Percentiles rank a stretch among this genome's conserved stretches.
Evolutionary conservation across 1,284 basidiomycete genomes (phyloP).

Genomic region (Rhodotorula mucilaginosa): DNA sequence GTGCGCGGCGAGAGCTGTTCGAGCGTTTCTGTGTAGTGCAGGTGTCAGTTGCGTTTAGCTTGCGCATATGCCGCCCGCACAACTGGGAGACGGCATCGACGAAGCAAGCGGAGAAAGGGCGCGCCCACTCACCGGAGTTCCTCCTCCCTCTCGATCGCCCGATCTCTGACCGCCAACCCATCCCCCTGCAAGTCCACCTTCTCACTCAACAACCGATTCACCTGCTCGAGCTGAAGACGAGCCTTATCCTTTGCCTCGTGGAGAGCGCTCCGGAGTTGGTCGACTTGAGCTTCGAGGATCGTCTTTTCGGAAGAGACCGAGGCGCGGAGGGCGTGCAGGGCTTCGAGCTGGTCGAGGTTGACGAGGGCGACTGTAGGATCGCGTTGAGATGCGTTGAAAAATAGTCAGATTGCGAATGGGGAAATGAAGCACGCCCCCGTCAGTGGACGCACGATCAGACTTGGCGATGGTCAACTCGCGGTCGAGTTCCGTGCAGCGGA

Average conservation of each 20-base stretch:
- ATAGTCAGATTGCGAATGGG: no score
- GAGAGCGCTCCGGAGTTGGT: slow-evolving; percentile 65
- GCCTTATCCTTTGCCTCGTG: slow-evolving; percentile 76
- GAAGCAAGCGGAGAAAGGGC: no score
- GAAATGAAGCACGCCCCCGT: no score
- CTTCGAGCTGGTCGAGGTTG: slow-evolving; percentile 60
- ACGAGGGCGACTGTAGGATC: slow-evolving; percentile 66
- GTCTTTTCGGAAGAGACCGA: slow-evolving; percentile 84
- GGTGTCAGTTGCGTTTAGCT: not conserved
- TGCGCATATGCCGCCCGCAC: not conserved
- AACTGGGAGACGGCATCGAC: not conserved
- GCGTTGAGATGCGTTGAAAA: no score
- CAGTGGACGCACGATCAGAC: slow-evolving; percentile 67
- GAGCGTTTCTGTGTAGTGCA: not conserved
- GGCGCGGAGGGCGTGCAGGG: slow-evolving; percentile 75
- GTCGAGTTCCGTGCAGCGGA: slow-evolving; percentile 63
- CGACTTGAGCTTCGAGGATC: slow-evolving; percentile 66
- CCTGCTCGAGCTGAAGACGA: slow-evolving; percentile 77
- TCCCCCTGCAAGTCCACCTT: slow-evolving; percentile 56
- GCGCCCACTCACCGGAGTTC: slow-evolving; percentile 70
- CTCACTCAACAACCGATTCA: slow-evolving; percentile 67
- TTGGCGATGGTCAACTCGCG: slow-evolving; percentile 78
- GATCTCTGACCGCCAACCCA: slow-evolving; percentile 73
- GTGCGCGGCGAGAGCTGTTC: not conserved
- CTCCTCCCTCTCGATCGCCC: slow-evolving; percentile 73